phyloP scores from a whole-genome alignment of 805 yeast species.

The Crinitomyces ghanaensis region DNA sequence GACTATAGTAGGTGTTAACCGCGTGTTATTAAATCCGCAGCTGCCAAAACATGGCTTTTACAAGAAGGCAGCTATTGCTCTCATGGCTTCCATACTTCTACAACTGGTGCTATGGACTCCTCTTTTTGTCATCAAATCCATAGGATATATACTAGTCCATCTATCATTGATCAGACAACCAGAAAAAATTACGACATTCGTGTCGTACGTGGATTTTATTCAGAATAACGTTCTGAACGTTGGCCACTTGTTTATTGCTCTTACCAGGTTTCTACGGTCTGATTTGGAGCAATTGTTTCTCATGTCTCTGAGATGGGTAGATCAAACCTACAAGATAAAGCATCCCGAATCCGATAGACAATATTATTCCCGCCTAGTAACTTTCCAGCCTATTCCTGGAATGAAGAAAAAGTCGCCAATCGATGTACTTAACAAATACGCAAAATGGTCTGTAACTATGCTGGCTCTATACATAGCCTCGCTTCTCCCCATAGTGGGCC shows the following conservation, averaged over 20 bases:
- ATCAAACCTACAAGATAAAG: constrained; percentile 27
- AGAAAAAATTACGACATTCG: constrained; percentile 12
- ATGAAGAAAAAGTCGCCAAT: neutral
- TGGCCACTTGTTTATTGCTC: constrained; percentile 31
- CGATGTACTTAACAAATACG: constrained; percentile 9
- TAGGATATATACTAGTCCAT: constrained; percentile 17
- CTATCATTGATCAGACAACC: constrained; percentile 11
- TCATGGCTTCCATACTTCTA: constrained; percentile 29
- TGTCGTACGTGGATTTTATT: constrained; percentile 23
- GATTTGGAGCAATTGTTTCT: constrained; percentile 33
- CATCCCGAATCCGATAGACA: constrained; percentile 29
- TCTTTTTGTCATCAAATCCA: constrained; percentile 13
- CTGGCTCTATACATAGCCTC: constrained; percentile 27
- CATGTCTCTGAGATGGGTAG: constrained; percentile 30
- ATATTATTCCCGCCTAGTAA: constrained; percentile 15
- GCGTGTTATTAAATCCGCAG: constrained; percentile 36
- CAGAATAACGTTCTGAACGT: constrained; percentile 31
- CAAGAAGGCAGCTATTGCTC: constrained; percentile 27
- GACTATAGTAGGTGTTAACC: constrained; percentile 37
- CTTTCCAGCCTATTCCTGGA: constrained; percentile 3
- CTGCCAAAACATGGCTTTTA: constrained; percentile 29
- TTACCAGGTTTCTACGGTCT: constrained; percentile 27
- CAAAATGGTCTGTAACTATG: constrained; percentile 20
- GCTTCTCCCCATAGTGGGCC: constrained; percentile 33
- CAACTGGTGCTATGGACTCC: constrained; percentile 28